A percentile compares a stretch with the other conserved stretches of the same genome.
phyloP scores from a whole-genome alignment of 768 basidiomycete genomes.

The Amanita molliuscula region DNA sequence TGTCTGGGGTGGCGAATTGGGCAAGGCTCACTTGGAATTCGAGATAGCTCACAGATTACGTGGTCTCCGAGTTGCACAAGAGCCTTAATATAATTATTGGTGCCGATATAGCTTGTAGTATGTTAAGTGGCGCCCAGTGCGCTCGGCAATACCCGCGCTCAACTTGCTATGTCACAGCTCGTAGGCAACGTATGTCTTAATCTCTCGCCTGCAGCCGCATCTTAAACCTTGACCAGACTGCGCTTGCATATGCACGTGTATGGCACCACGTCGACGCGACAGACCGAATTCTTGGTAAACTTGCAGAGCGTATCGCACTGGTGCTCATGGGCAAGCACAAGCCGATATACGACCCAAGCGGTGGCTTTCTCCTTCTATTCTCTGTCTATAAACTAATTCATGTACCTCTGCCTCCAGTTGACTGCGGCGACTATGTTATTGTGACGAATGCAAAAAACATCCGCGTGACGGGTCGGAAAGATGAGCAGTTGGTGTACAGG shows the following conservation, averaged over 20 bases:
- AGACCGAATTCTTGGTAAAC: slow-evolving; percentile 86
- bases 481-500: slow-evolving; percentile 76
- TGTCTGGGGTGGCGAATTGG: slow-evolving; percentile 12
- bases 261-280: slow-evolving; percentile 96
- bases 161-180: slow-evolving; percentile 59
- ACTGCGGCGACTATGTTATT: slow-evolving; percentile 96
- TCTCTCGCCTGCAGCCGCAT: neutral
- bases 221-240: slow-evolving; percentile 49
- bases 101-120: no score
- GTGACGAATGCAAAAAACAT: slow-evolving; percentile 84
- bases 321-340: slow-evolving; percentile 99
- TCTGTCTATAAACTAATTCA: neutral
- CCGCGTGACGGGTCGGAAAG: slow-evolving; percentile 84
- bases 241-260: slow-evolving; percentile 85
- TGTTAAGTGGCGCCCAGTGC: no score
- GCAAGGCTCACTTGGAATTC: slow-evolving; percentile 15
- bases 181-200: slow-evolving; percentile 58
- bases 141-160: neutral
- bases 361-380: slow-evolving; percentile 20
- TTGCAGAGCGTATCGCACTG: slow-evolving; percentile 88
- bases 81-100: neutral
- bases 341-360: slow-evolving; percentile 85
- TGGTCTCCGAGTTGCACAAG: slow-evolving; percentile 10
- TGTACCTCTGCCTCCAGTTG: slow-evolving; percentile 31
- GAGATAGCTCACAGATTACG: slow-evolving; percentile 16